Evolutionary conservation across 352 stramenopile genomes (phyloP).

Genomic region (Globisporangium paddicum): DNA sequence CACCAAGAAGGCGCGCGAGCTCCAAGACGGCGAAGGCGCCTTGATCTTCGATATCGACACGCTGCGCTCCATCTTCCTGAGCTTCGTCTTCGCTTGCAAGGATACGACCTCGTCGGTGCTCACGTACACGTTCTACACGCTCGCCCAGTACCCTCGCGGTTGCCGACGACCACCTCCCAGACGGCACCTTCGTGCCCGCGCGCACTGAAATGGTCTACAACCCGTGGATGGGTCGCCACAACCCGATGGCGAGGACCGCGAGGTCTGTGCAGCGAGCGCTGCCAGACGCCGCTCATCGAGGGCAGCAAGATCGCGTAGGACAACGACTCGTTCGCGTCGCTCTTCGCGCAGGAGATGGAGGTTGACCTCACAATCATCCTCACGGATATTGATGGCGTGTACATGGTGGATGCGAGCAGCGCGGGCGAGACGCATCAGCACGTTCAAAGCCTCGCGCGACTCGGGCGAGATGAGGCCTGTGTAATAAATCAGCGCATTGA

Average conservation of each 20-base stretch:
- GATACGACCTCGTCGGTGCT: constrained; percentile 2
- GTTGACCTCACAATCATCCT: constrained; percentile 76
- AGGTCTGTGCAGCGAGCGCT: too few species aligned
- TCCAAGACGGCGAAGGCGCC: background rate
- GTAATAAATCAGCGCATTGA: too few species aligned
- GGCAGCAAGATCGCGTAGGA: constrained; percentile 72
- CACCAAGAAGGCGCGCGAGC: constrained; percentile 40
- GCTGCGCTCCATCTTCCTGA: constrained; percentile 66
- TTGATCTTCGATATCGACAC: constrained; percentile 21
- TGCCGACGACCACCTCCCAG: too few species aligned
- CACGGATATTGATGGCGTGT: constrained; percentile 72
- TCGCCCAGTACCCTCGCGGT: too few species aligned
- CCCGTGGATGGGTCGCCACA: too few species aligned
- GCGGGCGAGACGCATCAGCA: constrained; percentile 31
- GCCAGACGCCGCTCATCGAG: constrained; percentile 55
- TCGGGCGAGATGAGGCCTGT: too few species aligned
- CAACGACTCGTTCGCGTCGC: constrained; percentile 78
- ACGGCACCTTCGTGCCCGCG: too few species aligned
- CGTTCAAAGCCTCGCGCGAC: constrained; percentile 43
- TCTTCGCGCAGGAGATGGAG: constrained; percentile 68
- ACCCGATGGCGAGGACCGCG: too few species aligned
- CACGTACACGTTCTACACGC: constrained; percentile 16
- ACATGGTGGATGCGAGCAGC: constrained; percentile 20
- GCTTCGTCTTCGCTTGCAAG: constrained; percentile 45
- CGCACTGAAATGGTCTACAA: too few species aligned